Evolutionary conservation across 495 filamentous ascomycete genomes (phyloP), one percentile per base, ranked within the genome.

Genomic region (Pyrenula aspistea): DNA sequence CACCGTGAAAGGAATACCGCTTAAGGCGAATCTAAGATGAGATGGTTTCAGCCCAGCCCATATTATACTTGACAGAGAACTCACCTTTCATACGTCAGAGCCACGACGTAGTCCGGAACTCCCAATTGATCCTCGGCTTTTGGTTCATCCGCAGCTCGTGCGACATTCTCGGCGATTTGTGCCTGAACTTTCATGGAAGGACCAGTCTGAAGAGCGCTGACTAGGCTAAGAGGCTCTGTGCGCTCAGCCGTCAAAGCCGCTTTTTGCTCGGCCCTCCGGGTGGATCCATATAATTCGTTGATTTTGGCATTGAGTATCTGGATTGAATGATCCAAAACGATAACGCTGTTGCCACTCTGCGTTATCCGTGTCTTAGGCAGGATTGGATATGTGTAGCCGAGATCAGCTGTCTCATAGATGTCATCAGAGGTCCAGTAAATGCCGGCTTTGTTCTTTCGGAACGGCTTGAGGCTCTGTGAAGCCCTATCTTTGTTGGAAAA

Each of bases 1-100:
- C 51, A 58, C 25, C 2, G 24, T 55, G 24, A 42, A 58, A 2
- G 57, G 57, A 22, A 51, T 25, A 20, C 57, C 57, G 25, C 47
- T 48, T n/a, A 56, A 53, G 10, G 57, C 57, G 42, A 11, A 48
- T 19, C 42, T 48, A 19, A 11, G 11, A 19, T 11, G 11, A 11
- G 42, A 11, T 19, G 19, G 42, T 48, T 48, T 48, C 42, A 48
- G 42, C 11, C 11, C 11, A 48, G 42, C 42, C 11, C 11, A 48
- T 48, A 19, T 48, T 48, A 11, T 11, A 19, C 42, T n/a, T n/a
- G n/a, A n/a, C n/a, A n/a, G n/a, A n/a, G n/a, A n/a, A n/a, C 11
- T 48, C 19, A 48, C 42, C 19, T 48, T 48, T 48, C 42, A 48
- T 48, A 48, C 19, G 19, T 48, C 11, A 48, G 11, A 48, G 11